A percentile compares a stretch with the other conserved stretches of the same genome.
These are phyloP conservation scores for Suhomyces sp. DNA, from an alignment of 805 yeast genomes.

Conservation along the genomic window DNA sequence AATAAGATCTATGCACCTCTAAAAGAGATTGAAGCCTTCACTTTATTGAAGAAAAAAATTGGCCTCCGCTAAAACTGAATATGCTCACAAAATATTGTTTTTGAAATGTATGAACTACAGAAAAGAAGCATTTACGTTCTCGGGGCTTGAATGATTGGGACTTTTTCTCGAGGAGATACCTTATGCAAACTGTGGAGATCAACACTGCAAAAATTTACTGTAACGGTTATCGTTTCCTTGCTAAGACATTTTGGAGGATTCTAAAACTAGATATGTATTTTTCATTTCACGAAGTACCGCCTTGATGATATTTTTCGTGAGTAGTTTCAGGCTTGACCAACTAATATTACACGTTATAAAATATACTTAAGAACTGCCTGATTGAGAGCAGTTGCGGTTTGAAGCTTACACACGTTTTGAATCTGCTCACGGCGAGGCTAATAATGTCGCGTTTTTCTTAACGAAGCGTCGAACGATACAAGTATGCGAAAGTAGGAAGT, in stretches of 20 bases:
- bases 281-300: background rate
- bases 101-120: background rate
- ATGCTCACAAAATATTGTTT: background rate
- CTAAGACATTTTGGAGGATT: background rate
- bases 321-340: background rate
- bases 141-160: background rate
- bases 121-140: background rate
- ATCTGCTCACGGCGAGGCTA: background rate
- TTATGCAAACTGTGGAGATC: background rate
- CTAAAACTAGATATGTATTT: background rate
- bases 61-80: background rate
- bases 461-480: slow-evolving; percentile 1
- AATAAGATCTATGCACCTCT: slow-evolving; percentile 1
- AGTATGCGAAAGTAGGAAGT: background rate
- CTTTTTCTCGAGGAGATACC: background rate
- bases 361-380: background rate
- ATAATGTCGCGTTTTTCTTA: background rate
- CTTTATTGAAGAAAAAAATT: background rate
- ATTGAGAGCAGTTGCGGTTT: background rate
- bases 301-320: background rate
- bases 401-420: background rate
- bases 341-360: background rate
- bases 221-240: background rate
- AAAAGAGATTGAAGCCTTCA: slow-evolving; percentile 1
- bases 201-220: background rate